Base-by-base conservation (phyloP, 371 early-diverging fungal genomes). In the Mortierella sp. region DNA sequence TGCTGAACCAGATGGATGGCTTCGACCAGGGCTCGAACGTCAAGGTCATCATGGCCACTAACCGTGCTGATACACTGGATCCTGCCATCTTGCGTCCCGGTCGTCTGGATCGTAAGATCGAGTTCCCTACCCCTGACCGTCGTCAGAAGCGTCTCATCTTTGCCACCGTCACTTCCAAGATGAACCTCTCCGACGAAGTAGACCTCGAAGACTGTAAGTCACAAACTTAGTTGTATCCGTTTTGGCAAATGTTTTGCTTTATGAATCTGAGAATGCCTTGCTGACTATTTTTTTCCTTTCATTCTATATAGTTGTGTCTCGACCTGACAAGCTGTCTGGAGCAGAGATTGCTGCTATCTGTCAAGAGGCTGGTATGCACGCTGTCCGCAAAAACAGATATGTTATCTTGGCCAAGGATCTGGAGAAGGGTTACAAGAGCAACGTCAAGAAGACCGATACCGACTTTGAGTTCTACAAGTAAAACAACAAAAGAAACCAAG, bases 11-110 rank as follows among this genome's bases (percentile, higher is more conserved):
- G 92, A 99, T 99, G 99, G 99, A 99, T 88, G 99, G 99, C 46
- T 99, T 99, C 89, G 99, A 99, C 88, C 99, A 99, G 90, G 96
- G 97, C 10, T 95, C 96, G 35, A 99, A 99, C 90, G 99, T 99
- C 82, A 99, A 99, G 93, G 99, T 99, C 38, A 99, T 99, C 79
- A 99, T 99, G 99, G 99, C 99, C 2, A 99, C 99, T 35, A 99
- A 99, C 90, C 97, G 99, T 88, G 99, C 98, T 29, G 99, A 99
- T 88, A 99, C 99, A 4, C 88, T 99, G 46, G 99, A 99, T 90
- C 99, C 99, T 43, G 99, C 99, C 10, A 93, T 99, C 77, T 90
- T 99, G 75, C 96, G 99, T 79, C 99, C 99, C 41, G 99, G 99
- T 79, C 96, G 99, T 85, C 89, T 99, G 77, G 99, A 99, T 89